Conservation (phyloP, 2,329 filamentous ascomycete species). For the Aspergillus jensenii region DNA sequence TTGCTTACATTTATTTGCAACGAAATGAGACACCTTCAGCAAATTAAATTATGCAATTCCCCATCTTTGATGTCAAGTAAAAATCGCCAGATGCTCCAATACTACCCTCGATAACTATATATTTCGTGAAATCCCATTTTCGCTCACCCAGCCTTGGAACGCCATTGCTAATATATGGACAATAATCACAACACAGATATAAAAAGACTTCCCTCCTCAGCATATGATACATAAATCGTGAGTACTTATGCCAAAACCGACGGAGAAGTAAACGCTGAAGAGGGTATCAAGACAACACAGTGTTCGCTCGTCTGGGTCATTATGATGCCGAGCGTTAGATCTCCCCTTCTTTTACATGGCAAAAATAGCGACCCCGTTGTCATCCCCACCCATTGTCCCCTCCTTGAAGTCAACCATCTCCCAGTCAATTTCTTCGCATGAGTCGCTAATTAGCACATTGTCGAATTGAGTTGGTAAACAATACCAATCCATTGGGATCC, state of each 20-base stretch:
- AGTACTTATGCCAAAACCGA: slow-evolving; percentile 19
- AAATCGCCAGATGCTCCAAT: neutral
- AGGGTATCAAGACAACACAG: slow-evolving; percentile 2
- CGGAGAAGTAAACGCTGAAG: neutral
- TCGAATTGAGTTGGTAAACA: slow-evolving; percentile 29
- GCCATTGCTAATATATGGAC: slow-evolving; percentile 16
- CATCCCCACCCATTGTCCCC: slow-evolving; percentile 25
- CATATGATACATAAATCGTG: slow-evolving; percentile 22
- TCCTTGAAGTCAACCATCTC: slow-evolving; percentile 36
- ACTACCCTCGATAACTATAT: neutral
- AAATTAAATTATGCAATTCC: neutral
- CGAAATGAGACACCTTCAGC: neutral
- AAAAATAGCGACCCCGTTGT: slow-evolving; percentile 27
- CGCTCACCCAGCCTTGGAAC: slow-evolving; percentile 13
- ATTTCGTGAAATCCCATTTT: slow-evolving; percentile 10
- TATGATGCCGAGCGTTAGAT: slow-evolving; percentile 5
- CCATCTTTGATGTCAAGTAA: neutral
- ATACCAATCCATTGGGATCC: slow-evolving; percentile 35
- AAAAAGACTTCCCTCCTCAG: slow-evolving; percentile 5
- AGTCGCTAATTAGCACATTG: slow-evolving; percentile 26
- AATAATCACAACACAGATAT: slow-evolving; percentile 9
- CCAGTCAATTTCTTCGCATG: slow-evolving; percentile 40
- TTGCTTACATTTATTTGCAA: neutral
- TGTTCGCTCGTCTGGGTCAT: slow-evolving; percentile 15
- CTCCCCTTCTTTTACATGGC: slow-evolving; percentile 22